Percentiles rank a stretch among this genome's conserved stretches.
These are phyloP conservation scores for Pythium sp. DNA, from an alignment of 352 stramenopile genomes.

Conservation along the genomic window DNA sequence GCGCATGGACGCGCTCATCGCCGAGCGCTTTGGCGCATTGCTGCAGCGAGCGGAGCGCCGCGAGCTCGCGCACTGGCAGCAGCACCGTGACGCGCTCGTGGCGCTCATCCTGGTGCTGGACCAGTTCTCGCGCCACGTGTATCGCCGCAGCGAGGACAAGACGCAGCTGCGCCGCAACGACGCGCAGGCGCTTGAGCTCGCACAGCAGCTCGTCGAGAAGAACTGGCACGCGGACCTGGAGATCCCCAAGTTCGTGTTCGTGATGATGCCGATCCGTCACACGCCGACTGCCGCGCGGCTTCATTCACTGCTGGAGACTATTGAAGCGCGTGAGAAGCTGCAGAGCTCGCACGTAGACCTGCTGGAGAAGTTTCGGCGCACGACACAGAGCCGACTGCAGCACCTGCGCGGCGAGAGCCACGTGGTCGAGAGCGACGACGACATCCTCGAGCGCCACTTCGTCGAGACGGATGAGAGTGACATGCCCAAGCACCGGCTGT, in stretches of 20 bases:
- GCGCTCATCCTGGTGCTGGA: constrained; percentile 85
- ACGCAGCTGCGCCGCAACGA: constrained; percentile 40
- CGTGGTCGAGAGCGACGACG: constrained; percentile 20
- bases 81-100: constrained; percentile 41
- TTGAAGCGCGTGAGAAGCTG: constrained; percentile 41
- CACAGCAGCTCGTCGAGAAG: constrained; percentile 42
- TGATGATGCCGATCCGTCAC: constrained; percentile 86
- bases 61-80: constrained; percentile 51
- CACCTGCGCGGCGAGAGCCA: constrained; percentile 37
- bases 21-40: constrained; percentile 13
- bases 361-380: constrained; percentile 80
- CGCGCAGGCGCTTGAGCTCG: constrained; percentile 38
- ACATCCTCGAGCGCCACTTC: constrained; percentile 69
- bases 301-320: constrained; percentile 42
- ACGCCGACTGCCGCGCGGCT: constrained; percentile 60
- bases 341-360: constrained; percentile 59
- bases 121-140: constrained; percentile 84
- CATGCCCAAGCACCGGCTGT: constrained; percentile 65
- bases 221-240: constrained; percentile 53
- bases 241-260: constrained; percentile 68
- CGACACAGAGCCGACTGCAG: constrained; percentile 69
- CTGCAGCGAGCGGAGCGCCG: constrained; percentile 16
- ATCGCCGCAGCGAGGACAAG: constrained; percentile 35
- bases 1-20: constrained; percentile 21
- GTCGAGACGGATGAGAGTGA: constrained; percentile 67